A percentile compares a stretch with the other conserved stretches of the same genome.
Evolutionary conservation across 257 asterid species (phyloP).

Genomic region (Capsicum rhomboideum): DNA sequence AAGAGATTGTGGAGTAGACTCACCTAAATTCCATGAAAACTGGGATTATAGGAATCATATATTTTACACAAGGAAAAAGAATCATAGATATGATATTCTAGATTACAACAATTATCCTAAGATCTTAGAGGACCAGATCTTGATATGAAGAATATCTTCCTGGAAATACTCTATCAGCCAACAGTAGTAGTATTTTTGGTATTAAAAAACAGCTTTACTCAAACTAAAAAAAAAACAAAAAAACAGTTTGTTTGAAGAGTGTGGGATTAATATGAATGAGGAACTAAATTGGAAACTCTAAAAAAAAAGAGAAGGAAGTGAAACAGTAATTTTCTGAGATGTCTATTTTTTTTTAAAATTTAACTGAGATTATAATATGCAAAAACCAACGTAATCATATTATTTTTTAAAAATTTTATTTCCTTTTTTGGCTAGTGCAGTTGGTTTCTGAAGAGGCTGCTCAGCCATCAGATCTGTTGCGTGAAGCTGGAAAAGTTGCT

Average conservation of each 20-base stretch:
- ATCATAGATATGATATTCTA: no score
- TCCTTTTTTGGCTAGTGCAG: constrained; percentile 14
- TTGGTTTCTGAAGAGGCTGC: constrained; percentile 18
- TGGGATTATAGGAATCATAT: not conserved
- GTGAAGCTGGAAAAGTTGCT: constrained; percentile 8
- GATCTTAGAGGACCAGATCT: no score
- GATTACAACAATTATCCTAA: no score
- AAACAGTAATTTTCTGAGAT: not conserved
- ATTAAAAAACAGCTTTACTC: not conserved
- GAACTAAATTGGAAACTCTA: not conserved
- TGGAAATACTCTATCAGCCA: no score
- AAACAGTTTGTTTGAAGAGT: not conserved
- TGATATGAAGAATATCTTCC: no score
- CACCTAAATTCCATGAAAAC: no score
- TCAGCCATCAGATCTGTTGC: constrained; percentile 8
- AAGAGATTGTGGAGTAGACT: no score
- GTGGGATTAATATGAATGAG: not conserved
- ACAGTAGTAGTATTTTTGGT: not conserved
- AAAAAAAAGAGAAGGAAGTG: not conserved
- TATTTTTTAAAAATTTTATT: not conserved
- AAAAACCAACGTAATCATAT: not conserved
- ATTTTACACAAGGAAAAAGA: no score
- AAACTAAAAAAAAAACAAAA: not conserved
- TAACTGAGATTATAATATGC: not conserved
- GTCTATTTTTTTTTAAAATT: not conserved